Conservation (phyloP, 805 yeast genomes). For the Schwanniomyces occidentalis region DNA sequence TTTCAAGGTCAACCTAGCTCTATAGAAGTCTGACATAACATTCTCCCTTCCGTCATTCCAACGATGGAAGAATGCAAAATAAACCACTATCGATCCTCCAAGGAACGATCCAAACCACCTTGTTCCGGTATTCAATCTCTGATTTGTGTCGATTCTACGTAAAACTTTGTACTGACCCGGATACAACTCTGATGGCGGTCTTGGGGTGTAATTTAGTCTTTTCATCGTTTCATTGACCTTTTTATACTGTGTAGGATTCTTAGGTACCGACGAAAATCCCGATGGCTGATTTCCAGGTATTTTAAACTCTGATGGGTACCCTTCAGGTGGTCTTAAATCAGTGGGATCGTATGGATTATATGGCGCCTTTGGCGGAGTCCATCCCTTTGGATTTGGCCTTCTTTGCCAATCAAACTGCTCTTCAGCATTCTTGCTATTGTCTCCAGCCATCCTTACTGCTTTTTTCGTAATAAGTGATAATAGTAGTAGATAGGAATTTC, state of each 20-base stretch:
- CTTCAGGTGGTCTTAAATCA: slow-evolving; percentile 76
- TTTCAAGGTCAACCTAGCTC: slow-evolving; percentile 58
- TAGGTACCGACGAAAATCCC: slow-evolving; percentile 59
- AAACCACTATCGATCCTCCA: slow-evolving; percentile 50
- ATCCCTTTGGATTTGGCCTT: slow-evolving; percentile 74
- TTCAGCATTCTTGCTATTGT: slow-evolving; percentile 1
- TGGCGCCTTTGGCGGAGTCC: slow-evolving; percentile 81
- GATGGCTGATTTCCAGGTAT: slow-evolving; percentile 61
- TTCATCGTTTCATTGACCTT: slow-evolving; percentile 74
- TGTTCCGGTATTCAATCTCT: slow-evolving; percentile 60
- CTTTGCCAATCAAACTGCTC: slow-evolving; percentile 43
- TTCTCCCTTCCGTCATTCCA: slow-evolving; percentile 88
- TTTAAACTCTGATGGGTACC: slow-evolving; percentile 80
- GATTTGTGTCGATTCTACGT: slow-evolving; percentile 54
- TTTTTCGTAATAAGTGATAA: no score
- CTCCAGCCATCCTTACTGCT: slow-evolving; percentile 6
- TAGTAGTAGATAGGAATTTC: no score
- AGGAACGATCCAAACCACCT: slow-evolving; percentile 53
- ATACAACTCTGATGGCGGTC: slow-evolving; percentile 71
- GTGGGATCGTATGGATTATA: slow-evolving; percentile 83
- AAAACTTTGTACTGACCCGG: slow-evolving; percentile 79
- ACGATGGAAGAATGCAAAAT: slow-evolving; percentile 69
- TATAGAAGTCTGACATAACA: slow-evolving; percentile 66
- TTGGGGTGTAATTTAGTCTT: slow-evolving; percentile 70
- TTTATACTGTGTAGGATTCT: slow-evolving; percentile 64